Base-by-base conservation (phyloP, 2,329 filamentous ascomycete species). In the Cordyceps fumosorosea region DNA sequence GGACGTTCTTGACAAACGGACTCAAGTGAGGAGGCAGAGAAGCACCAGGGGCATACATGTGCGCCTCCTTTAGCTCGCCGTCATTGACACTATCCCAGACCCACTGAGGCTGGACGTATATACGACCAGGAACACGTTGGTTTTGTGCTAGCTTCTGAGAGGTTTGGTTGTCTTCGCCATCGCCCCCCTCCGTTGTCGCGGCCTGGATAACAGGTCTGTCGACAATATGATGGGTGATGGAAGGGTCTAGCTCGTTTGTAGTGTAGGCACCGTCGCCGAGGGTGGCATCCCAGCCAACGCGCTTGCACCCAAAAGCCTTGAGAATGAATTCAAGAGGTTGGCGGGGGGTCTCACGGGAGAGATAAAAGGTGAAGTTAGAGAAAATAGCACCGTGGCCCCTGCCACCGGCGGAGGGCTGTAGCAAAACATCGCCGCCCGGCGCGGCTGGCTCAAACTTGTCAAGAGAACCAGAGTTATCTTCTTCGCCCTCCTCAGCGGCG, bases 51-150 rank as follows among this genome's bases (percentile, higher is more conserved):
- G 89, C 90, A 71, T 99, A 99, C 42, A 93, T 77, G 71, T 97
- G 91, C 37, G 93, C 86, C 66, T 89, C 84, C 73, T 97, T 87
- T 62, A 99, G 79, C 75, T 93, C 91, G 65, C 91, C 91, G 52
- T 95, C 90, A 73, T 99, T 99, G 73, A 96, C 80, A 70, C 90
- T 93, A 72, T 99, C 95, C 95, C 95, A 99, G 4, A 99, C 87
- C 93, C 96, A 99, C 74, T 99, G 95, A 22, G 95, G 95, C 78
- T 99, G 95, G 62, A 99, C 79, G 69, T 99, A 99, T 66, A 87
- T 91, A 67, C 95, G 84, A 42, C 93, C 93, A n/a, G 93, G 92
- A 65, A 98, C 89, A 64, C 92, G 86, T 66, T 86, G 86, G 70
- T 90, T 89, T 63, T 75, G 75, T 29, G 73, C 79, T 61, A 86